phyloP scores from a whole-genome alignment of 495 filamentous ascomycete species.

The Staphylotrichum longicolle region DNA sequence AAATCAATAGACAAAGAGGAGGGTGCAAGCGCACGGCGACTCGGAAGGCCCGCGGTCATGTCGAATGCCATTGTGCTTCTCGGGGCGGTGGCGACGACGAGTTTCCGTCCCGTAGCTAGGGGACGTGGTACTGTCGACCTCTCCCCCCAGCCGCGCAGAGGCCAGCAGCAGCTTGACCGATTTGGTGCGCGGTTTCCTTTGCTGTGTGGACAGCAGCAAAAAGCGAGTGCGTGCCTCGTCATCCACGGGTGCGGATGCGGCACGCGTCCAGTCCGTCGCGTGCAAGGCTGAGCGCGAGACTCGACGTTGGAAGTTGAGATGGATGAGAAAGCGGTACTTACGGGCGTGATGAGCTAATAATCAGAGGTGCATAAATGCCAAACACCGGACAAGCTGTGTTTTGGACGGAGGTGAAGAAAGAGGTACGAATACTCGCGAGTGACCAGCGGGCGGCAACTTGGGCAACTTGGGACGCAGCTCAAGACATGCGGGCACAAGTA shows the following conservation, averaged over 20 bases:
- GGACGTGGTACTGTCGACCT: not conserved
- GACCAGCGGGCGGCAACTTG: constrained; percentile 30
- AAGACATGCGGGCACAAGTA: constrained; percentile 32
- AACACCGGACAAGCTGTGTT: constrained; percentile 20
- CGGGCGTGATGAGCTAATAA: constrained; percentile 19
- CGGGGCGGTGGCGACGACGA: too few relatives aligned
- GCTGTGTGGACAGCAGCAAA: not conserved
- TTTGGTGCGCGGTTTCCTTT: not conserved
- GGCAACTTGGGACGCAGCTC: constrained; percentile 19
- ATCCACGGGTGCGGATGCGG: not conserved
- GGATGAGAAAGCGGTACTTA: constrained; percentile 27
- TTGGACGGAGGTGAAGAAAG: constrained; percentile 16
- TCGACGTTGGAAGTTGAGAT: not conserved
- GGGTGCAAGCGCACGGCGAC: too few relatives aligned
- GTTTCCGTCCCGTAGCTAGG: too few relatives aligned
- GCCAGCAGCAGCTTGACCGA: not conserved
- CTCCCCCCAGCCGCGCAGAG: not conserved
- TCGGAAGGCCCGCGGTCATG: too few relatives aligned
- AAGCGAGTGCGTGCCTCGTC: too few relatives aligned
- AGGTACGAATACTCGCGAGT: constrained; percentile 30
- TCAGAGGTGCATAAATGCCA: constrained; percentile 27
- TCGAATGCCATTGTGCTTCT: too few relatives aligned
- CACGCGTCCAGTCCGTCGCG: constrained; percentile 14
- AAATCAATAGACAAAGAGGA: too few relatives aligned
- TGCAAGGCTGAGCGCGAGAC: not conserved